phyloP scores from a whole-genome alignment of 345 rosid species.

The Salix koriyanagi region DNA sequence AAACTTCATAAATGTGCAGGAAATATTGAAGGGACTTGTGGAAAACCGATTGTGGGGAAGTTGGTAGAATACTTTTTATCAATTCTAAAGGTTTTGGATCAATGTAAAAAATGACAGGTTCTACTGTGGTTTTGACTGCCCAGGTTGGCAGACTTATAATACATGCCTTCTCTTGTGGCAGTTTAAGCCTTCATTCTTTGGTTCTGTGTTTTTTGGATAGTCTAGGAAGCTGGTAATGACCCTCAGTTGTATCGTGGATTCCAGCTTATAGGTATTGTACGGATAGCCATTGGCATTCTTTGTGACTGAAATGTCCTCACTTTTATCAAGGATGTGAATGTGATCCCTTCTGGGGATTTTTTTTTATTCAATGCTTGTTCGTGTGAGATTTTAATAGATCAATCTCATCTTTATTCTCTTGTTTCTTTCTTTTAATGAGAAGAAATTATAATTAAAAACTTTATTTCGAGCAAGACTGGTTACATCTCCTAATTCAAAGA shows the following conservation, averaged over 20 bases:
- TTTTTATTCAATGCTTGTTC: too few relatives aligned
- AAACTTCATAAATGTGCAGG: constrained; percentile 19
- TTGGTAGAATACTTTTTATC: neutral
- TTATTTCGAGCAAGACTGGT: too few relatives aligned
- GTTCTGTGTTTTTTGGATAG: neutral
- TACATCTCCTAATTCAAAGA: too few relatives aligned
- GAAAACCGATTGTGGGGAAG: neutral
- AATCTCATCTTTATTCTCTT: too few relatives aligned
- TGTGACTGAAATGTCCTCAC: too few relatives aligned
- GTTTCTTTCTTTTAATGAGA: too few relatives aligned
- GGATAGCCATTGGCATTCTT: neutral
- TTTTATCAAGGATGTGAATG: too few relatives aligned
- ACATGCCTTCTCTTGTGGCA: constrained; percentile 23
- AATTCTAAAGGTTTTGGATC: neutral
- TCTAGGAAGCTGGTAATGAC: constrained; percentile 3
- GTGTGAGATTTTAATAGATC: too few relatives aligned
- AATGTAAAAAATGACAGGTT: neutral
- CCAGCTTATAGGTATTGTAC: neutral
- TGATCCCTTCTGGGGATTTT: too few relatives aligned
- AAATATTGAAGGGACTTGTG: constrained; percentile 1
- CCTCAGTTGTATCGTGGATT: neutral
- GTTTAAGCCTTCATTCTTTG: neutral
- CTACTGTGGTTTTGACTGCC: constrained; percentile 14
- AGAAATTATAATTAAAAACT: too few relatives aligned
- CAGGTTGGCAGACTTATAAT: constrained; percentile 22